Conservation (phyloP, 768 basidiomycete species). For the Coprinopsis strossmayeri region DNA sequence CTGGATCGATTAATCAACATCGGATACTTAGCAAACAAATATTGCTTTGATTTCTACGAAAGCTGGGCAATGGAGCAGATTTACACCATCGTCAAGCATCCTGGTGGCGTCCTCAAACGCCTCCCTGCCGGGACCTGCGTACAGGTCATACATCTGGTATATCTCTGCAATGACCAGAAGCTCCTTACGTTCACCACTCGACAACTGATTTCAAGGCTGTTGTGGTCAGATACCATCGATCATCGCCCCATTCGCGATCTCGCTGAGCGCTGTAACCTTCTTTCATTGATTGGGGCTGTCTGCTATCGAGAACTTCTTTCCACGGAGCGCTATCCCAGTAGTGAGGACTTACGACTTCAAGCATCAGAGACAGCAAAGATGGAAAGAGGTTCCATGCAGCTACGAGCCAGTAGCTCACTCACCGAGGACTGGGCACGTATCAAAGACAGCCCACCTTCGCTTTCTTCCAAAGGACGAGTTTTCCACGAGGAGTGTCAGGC, state of each 20-base stretch:
- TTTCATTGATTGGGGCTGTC: constrained; percentile 40
- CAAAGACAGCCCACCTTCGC: background rate
- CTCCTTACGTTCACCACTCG: constrained; percentile 43
- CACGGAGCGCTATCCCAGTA: too few relatives aligned
- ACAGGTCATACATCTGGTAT: constrained; percentile 45
- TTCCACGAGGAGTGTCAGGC: background rate
- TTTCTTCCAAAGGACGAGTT: background rate
- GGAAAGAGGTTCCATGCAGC: too few relatives aligned
- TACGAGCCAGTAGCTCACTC: too few relatives aligned
- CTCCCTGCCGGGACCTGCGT: constrained; percentile 30
- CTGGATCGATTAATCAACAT: constrained; percentile 41
- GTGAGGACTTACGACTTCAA: too few relatives aligned
- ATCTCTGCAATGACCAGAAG: constrained; percentile 37
- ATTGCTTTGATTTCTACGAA: constrained; percentile 38
- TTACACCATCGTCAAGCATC: constrained; percentile 26
- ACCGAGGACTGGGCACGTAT: too few relatives aligned
- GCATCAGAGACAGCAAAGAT: too few relatives aligned
- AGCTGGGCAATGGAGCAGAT: constrained; percentile 36
- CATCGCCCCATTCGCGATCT: constrained; percentile 42
- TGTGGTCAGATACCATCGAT: constrained; percentile 42
- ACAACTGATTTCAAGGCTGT: constrained; percentile 43
- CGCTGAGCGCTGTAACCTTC: constrained; percentile 33
- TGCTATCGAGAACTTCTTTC: constrained; percentile 48
- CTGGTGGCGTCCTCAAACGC: constrained; percentile 23
- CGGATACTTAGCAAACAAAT: constrained; percentile 40